Base-by-base conservation (phyloP, 192 early-diverging fungal species). In the Pecoramyces ruminantium region DNA sequence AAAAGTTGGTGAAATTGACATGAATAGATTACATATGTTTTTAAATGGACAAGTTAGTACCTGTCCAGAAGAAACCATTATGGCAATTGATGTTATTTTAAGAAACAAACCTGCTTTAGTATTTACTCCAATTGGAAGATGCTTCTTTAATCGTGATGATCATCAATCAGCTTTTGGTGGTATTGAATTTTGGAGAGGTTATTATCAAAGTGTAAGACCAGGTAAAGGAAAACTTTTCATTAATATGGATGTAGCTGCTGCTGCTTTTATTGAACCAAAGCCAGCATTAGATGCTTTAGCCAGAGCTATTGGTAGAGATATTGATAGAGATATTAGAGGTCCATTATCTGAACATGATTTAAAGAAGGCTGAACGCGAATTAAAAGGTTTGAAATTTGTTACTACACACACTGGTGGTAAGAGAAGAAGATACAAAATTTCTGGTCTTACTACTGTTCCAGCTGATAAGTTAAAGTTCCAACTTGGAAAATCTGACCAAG, bases 161-260 rank as follows among this genome's bases (percentile, higher is more conserved):
- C 5, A 27, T n/a, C 51, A 67, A 67, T 16, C 86, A 4, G 87
- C 89, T 77, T 87, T 88, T 28, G 92, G 95, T 78, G 95, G 96
- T 27, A 88, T 92, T 29, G 94, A 97, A 87, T 90, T 96, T 13
- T 97, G 96, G 96, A 92, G 92, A 83, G 97, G 97, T 21, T 96
- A 94, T 83, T 96, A 95, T 81, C 95, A 96, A 79, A 94, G 93
- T 34, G 90, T 96, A 40, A 88, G 94, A 16, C 95, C 96, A 13
- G 88, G 92, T 38, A 40, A 83, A 18, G 94, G 94, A 84, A 86
- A 85, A 51, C 84, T 90, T 83, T 80, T 90, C 18, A 85, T 90
- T 79, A 90, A 90, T 80, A 79, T 90, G 80, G 89, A 90, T 80
- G 88, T 90, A 13, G 89, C 89, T 0, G 89, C 89, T 9, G 88